Evolutionary conservation across 208 protist genomes (phyloP), one percentile per base, ranked within the genome.

Genomic region (Acanthamoeba royreba): DNA sequence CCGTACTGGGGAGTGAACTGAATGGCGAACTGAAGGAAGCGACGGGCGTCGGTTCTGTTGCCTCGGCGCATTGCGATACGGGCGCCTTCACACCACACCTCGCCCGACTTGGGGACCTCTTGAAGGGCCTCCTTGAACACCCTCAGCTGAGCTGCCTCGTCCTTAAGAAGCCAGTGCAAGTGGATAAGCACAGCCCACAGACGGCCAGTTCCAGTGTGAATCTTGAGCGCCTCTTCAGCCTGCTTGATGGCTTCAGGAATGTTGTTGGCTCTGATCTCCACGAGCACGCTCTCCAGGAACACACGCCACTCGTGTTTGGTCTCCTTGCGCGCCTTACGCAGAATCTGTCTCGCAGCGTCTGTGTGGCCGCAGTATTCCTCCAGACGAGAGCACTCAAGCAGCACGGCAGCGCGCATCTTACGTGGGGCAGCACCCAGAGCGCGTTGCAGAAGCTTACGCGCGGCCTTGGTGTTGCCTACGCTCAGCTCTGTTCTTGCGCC

Each of bases 1-100:
- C 97, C 97, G 94, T 98, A 98, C 95, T 98, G 98, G 28, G 98
- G 98, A 53, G 98, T 98, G 93, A 98, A 98, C 63, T 98, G 94
- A 45, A 98, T 97, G 13, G 97, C 96, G 92, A 97, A 97, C 19
- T 97, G 88, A 4, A 98, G 94, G 90, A 96, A 98, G 66, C 92
- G 92, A 63, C 93, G 93, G 17, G 95, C 95, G 66, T 94, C 90
- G 53, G 40, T 81, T 4, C 31, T 49, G 33, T 96, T 77, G 19
- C 97, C 97, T 5, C 92, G 97, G 93, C 96, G 95, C 31, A 98
- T 46, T 42, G 77, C 63, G 28, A 98, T 97, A 72, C 98, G 92
- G 1, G 98, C 98, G 15, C 96, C 98, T 92, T 98, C 98, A 90
- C 97, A 98, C 98, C 98, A 98, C n/a, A 98, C 97, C 85, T 98